Evolutionary conservation across 805 yeast species (phyloP).

Genomic region (Clavispora carvajalis): DNA sequence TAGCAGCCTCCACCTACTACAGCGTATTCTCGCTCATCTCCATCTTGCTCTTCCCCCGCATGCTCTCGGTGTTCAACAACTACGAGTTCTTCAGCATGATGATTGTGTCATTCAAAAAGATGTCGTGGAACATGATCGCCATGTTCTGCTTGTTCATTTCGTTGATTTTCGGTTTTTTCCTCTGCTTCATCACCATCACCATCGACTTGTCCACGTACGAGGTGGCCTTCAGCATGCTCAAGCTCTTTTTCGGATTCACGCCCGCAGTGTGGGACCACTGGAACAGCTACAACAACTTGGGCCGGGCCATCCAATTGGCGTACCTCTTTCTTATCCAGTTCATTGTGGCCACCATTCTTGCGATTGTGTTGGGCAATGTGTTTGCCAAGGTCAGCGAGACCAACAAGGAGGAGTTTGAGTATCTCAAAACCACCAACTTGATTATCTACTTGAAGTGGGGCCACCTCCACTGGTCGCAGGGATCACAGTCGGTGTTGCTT

Average conservation of each 20-base stretch:
- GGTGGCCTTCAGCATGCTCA: conserved; percentile 47
- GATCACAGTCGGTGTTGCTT: conserved; percentile 7
- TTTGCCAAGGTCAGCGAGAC: conserved; percentile 28
- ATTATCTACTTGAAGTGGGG: conserved; percentile 33
- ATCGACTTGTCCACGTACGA: conserved; percentile 35
- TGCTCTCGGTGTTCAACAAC: conserved; percentile 45
- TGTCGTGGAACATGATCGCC: conserved; percentile 47
- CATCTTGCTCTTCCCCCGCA: conserved; percentile 45
- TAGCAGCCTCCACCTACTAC: conserved; percentile 15
- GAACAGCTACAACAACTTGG: conserved; percentile 43
- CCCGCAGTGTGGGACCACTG: conserved; percentile 58
- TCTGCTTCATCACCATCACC: conserved; percentile 47
- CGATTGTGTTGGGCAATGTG: conserved; percentile 45
- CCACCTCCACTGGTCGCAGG: conserved; percentile 13
- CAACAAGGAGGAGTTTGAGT: conserved; percentile 36
- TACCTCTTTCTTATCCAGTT: conserved; percentile 51
- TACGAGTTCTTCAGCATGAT: conserved; percentile 49
- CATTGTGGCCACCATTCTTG: conserved; percentile 49
- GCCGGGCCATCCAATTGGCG: conserved; percentile 43
- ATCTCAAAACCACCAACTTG: conserved; percentile 34
- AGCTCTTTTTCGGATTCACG: conserved; percentile 52
- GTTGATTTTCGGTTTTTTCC: conserved; percentile 50
- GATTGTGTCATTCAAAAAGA: conserved; percentile 44
- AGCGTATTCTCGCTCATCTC: conserved; percentile 40
- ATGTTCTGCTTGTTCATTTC: conserved; percentile 45